These are phyloP conservation scores for Thalassiosira hispida DNA, from an alignment of 352 stramenopile genomes.

Conservation along the genomic window DNA sequence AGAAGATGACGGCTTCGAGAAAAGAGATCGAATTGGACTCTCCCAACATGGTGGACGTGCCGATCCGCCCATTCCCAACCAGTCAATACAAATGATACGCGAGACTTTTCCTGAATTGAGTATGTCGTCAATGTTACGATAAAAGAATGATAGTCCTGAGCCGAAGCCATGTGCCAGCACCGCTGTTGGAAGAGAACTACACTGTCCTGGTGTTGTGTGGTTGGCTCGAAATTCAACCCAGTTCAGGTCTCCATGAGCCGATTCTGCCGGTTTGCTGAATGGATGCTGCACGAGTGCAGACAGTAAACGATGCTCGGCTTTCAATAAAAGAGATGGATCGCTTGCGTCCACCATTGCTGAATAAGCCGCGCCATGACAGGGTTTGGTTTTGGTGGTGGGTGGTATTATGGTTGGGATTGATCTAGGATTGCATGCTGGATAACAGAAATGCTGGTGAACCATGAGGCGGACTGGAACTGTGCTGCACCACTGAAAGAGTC, in stretches of 20 bases:
- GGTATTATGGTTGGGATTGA: neutral
- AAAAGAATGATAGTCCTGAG: constrained; percentile 54
- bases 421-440: neutral
- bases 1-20: constrained; percentile 13
- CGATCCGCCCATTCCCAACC: constrained; percentile 59
- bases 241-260: constrained; percentile 26
- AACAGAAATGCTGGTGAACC: too few relatives aligned
- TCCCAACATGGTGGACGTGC: constrained; percentile 43
- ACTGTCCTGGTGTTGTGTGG: neutral
- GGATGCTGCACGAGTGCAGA: constrained; percentile 37
- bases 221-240: constrained; percentile 38
- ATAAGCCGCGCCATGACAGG: constrained; percentile 7
- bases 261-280: constrained; percentile 16
- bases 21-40: constrained; percentile 47
- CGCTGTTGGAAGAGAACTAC: constrained; percentile 23
- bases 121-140: constrained; percentile 57
- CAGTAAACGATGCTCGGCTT: constrained; percentile 44
- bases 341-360: constrained; percentile 58
- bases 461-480: too few relatives aligned
- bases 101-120: constrained; percentile 40
- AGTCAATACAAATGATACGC: constrained; percentile 54
- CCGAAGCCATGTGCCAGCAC: constrained; percentile 60
- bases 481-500: too few relatives aligned
- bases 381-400: neutral
- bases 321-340: constrained; percentile 24